phyloP scores from a whole-genome alignment of 2,329 filamentous ascomycete species.

The Ceratocystis albifundus region DNA sequence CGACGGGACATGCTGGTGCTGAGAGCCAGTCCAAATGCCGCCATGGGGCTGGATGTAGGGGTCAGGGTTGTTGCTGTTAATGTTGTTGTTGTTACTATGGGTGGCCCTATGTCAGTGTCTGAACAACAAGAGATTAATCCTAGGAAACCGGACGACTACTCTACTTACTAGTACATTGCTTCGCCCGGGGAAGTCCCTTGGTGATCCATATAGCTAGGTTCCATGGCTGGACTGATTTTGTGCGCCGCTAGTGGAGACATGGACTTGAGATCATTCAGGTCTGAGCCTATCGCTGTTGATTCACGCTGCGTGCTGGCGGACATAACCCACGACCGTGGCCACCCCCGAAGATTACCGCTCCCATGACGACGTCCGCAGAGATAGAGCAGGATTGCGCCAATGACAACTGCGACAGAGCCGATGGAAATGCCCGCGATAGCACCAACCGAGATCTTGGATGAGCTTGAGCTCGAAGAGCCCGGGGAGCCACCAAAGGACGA shows the following conservation, averaged over 20 bases:
- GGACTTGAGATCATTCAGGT: conserved; percentile 6
- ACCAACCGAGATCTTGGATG: conserved; percentile 30
- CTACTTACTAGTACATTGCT: not conserved
- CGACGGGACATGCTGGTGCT: not conserved
- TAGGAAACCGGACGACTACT: not conserved
- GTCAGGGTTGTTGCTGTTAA: not conserved
- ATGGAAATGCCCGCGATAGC: conserved; percentile 51
- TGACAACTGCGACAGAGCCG: conserved; percentile 36
- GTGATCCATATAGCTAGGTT: not conserved
- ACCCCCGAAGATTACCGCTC: conserved; percentile 26
- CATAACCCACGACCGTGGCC: conserved; percentile 9
- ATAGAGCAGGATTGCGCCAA: conserved; percentile 38
- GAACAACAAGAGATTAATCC: not conserved
- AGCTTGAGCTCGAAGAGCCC: conserved; percentile 10
- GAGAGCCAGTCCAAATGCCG: not conserved
- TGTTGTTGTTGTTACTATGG: too few relatives aligned
- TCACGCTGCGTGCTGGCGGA: not conserved
- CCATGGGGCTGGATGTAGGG: not conserved
- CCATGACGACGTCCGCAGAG: conserved; percentile 34
- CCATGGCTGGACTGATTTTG: not conserved
- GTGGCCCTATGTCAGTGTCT: too few relatives aligned
- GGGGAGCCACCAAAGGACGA: conserved; percentile 19
- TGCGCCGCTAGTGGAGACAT: not conserved
- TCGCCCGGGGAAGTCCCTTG: not conserved
- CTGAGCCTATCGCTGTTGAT: not conserved